phyloP scores from a whole-genome alignment of 2,329 filamentous ascomycete species.

The Pseudogymnoascus sp. region DNA sequence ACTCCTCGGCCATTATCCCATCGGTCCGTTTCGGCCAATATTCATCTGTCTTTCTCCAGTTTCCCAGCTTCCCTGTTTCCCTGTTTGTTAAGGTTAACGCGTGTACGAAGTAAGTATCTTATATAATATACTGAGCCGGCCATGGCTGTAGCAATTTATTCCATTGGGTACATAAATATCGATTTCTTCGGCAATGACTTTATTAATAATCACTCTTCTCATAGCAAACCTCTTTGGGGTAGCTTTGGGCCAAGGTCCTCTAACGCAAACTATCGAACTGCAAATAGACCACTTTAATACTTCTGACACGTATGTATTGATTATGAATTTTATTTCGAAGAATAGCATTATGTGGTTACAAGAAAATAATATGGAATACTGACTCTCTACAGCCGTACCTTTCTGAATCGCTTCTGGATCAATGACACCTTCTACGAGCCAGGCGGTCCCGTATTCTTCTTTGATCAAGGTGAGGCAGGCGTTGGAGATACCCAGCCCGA shows the following conservation, averaged over 20 bases:
- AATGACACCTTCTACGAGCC: conserved; percentile 15
- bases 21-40: neutral
- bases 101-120: neutral
- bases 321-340: neutral
- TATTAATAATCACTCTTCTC: neutral
- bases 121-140: neutral
- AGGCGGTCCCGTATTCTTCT: conserved; percentile 16
- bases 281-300: neutral
- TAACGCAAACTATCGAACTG: neutral
- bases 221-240: neutral
- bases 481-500: neutral
- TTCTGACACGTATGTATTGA: neutral
- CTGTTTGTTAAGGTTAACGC: neutral
- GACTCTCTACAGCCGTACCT: conserved; percentile 4
- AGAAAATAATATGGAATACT: neutral
- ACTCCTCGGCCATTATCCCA: neutral
- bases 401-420: conserved; percentile 17
- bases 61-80: neutral
- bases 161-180: neutral
- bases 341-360: neutral
- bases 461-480: conserved; percentile 14
- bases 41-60: neutral
- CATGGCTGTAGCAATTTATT: neutral
- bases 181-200: neutral
- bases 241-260: neutral